phyloP scores from a whole-genome alignment of 768 basidiomycete species.

The Boletus sp. region DNA sequence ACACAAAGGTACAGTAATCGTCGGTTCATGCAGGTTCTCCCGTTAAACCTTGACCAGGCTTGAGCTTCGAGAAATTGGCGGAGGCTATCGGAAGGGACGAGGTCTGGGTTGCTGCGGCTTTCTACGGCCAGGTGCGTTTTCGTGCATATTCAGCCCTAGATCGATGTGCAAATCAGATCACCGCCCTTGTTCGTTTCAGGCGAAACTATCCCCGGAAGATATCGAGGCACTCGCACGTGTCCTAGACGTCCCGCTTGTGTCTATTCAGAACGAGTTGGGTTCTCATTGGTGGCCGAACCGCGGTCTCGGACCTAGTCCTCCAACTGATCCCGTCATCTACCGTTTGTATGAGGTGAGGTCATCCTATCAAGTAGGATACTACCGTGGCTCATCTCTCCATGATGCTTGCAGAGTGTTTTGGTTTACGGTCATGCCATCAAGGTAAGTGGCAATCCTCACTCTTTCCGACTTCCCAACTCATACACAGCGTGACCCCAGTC shows the following conservation, averaged over 20 bases:
- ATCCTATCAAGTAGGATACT: background rate
- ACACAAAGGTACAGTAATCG: conserved; percentile 45
- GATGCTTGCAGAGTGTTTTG: conserved; percentile 49
- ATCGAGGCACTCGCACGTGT: conserved; percentile 48
- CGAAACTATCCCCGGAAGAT: conserved; percentile 65
- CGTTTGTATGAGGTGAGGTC: conserved; percentile 69
- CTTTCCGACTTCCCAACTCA: background rate
- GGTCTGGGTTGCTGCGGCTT: conserved; percentile 78
- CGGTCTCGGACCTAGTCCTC: conserved; percentile 63
- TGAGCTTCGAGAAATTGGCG: conserved; percentile 70
- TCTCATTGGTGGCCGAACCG: conserved; percentile 76
- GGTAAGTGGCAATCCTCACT: conserved; percentile 35
- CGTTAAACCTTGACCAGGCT: conserved; percentile 36
- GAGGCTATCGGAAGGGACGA: conserved; percentile 69
- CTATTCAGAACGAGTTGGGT: conserved; percentile 49
- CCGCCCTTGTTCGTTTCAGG: conserved; percentile 38
- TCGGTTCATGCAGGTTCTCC: background rate
- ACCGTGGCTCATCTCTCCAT: background rate
- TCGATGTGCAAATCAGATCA: background rate
- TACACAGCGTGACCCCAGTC: conserved; percentile 39
- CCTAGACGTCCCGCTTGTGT: conserved; percentile 45
- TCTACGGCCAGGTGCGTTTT: conserved; percentile 69
- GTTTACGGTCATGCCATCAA: conserved; percentile 83
- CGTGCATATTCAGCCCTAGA: background rate
- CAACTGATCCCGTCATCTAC: conserved; percentile 78